A percentile compares a stretch with the other conserved stretches of the same genome.
phyloP scores from a whole-genome alignment of 768 basidiomycete genomes.

The Kwoniella dejecticola region DNA sequence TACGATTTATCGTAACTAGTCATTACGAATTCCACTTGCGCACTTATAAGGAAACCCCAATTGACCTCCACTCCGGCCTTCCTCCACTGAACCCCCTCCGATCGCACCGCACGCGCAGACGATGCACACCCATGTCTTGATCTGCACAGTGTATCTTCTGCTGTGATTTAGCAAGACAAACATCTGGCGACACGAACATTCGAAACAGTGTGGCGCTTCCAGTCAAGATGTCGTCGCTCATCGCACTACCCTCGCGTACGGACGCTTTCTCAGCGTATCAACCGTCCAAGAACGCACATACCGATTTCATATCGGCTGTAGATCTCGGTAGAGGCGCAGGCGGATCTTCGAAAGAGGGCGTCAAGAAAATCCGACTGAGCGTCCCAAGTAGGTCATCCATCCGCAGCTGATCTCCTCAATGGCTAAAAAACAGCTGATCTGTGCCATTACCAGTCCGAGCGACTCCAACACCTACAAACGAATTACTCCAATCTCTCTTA shows the following conservation, averaged over 20 bases:
- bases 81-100: background rate
- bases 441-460: background rate
- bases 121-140: too few species aligned
- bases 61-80: conserved; percentile 15
- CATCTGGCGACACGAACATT: too few species aligned
- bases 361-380: conserved; percentile 24
- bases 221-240: conserved; percentile 18
- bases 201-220: background rate
- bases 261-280: conserved; percentile 36
- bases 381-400: conserved; percentile 11
- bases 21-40: background rate
- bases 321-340: conserved; percentile 18
- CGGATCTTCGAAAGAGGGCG: conserved; percentile 16
- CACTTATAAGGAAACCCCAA: background rate
- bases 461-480: conserved; percentile 17
- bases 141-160: too few species aligned
- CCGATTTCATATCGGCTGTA: conserved; percentile 32
- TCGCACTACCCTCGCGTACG: conserved; percentile 13
- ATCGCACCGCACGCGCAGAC: background rate
- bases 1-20: background rate
- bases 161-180: too few species aligned
- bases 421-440: background rate
- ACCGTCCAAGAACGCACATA: conserved; percentile 40
- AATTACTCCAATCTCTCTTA: conserved; percentile 22
- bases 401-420: background rate